Evolutionary conservation across 2,329 filamentous ascomycete genomes (phyloP), one percentile per base, ranked within the genome.

Genomic region (Clathrospora elynae): DNA sequence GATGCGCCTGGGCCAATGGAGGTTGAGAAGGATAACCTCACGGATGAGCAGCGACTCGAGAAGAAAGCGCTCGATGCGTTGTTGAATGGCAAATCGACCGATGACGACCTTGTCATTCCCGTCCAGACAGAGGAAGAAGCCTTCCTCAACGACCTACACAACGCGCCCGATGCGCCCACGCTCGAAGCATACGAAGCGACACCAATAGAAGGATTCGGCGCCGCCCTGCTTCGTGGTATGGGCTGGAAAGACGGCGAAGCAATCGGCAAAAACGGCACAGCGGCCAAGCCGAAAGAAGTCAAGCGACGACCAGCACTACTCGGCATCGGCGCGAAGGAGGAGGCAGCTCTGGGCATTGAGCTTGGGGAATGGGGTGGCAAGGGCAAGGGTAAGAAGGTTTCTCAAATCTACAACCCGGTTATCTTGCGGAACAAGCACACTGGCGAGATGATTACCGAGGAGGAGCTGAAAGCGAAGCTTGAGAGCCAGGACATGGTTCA

Each of bases 141-240:
- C 2, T 91, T 90, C 61, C 76, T 77, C 20, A 79, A 81, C 17
- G 88, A 92, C 65, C 80, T 91, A 19, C 77, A 80, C 9, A 75
- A 80, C 17, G 86, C 90, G 1, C 90, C 90, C 1, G 87, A 90
- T 14, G 78, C 82, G 19, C 85, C 90, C 3, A 88, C 84, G 0
- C 74, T 95, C 12, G 87, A 88, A 22, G 89, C 93, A 61, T 97
- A 97, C 72, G 86, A 87, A 45, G 84, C 86, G 9, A 86, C 96
- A 49, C 92, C 93, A 0, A 90, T 97, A 11, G 92, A 96, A 57
- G 90, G 96, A 59, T 99, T 97, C 55, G 93, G 93, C 6, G 87
- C 90, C 12, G 90, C 91, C 0, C 78, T 97, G 52, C 78, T 99
- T 23, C 84, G 91, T 20, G 90, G 91, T 7, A 96, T 97, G 88